A percentile compares a stretch with the other conserved stretches of the same genome.
phyloP scores from a whole-genome alignment of 306 rosid genomes.

The Glycine soja region DNA sequence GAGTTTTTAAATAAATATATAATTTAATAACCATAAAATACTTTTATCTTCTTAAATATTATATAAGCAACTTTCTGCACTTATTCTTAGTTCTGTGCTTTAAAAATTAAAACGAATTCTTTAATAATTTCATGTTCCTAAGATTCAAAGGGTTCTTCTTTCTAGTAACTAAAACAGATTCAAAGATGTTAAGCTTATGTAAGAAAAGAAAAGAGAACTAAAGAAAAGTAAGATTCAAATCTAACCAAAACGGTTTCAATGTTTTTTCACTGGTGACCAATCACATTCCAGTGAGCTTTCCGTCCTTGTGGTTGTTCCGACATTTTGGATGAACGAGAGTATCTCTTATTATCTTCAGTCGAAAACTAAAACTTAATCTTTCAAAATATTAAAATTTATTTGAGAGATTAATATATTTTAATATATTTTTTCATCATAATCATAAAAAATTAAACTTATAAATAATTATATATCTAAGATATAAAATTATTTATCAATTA shows the following conservation, averaged over 20 bases:
- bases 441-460: too few relatives aligned
- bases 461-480: too few relatives aligned
- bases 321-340: too few relatives aligned
- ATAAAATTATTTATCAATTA: too few relatives aligned
- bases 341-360: too few relatives aligned
- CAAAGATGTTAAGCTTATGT: constrained; percentile 1
- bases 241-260: neutral
- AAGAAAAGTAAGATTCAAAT: constrained; percentile 14
- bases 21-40: neutral
- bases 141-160: neutral
- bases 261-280: constrained; percentile 5
- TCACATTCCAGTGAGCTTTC: neutral
- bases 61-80: neutral
- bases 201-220: neutral
- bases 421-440: too few relatives aligned
- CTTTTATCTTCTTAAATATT: neutral
- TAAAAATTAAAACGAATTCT: neutral
- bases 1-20: neutral
- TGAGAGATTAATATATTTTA: too few relatives aligned
- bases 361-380: too few relatives aligned
- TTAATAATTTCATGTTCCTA: neutral
- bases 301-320: neutral
- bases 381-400: too few relatives aligned
- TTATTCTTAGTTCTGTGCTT: neutral
- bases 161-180: neutral